A percentile compares a stretch with the other conserved stretches of the same genome.
These are phyloP conservation scores for Calonectria pseudoturangicola DNA, from an alignment of 2,329 filamentous ascomycete species.

Conservation along the genomic window DNA sequence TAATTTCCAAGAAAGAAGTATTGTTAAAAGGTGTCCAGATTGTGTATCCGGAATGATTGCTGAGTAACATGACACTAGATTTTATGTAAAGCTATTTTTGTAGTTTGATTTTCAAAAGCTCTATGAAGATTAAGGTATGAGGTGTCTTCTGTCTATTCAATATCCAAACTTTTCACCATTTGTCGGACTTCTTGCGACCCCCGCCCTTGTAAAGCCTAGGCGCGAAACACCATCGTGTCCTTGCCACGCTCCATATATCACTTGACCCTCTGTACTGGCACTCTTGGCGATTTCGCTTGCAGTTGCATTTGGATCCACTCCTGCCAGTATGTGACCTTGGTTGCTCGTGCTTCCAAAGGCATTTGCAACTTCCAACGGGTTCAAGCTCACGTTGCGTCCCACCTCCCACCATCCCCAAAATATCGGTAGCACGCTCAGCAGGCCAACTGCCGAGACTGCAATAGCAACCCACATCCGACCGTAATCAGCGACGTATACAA, in stretches of 20 bases:
- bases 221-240: conserved; percentile 43
- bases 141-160: not conserved
- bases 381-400: conserved; percentile 49
- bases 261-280: conserved; percentile 40
- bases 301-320: conserved; percentile 47
- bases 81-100: too few relatives aligned
- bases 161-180: conserved; percentile 50
- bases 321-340: conserved; percentile 45
- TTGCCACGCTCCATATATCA: conserved; percentile 51
- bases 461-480: conserved; percentile 49
- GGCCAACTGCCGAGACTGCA: conserved; percentile 43
- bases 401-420: conserved; percentile 54
- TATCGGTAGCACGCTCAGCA: conserved; percentile 43
- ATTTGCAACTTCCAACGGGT: conserved; percentile 49
- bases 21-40: too few relatives aligned
- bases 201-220: conserved; percentile 48
- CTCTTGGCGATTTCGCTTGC: conserved; percentile 42
- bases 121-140: too few relatives aligned
- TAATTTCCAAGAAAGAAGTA: too few relatives aligned
- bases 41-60: too few relatives aligned
- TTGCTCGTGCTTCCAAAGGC: conserved; percentile 46
- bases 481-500: conserved; percentile 49
- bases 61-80: too few relatives aligned
- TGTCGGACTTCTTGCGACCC: conserved; percentile 41
- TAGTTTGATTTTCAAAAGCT: too few relatives aligned